Percentiles rank a stretch among this genome's conserved stretches.
phyloP scores from a whole-genome alignment of 108 stramenopile species.

The Asterionellopsis glacialis region DNA sequence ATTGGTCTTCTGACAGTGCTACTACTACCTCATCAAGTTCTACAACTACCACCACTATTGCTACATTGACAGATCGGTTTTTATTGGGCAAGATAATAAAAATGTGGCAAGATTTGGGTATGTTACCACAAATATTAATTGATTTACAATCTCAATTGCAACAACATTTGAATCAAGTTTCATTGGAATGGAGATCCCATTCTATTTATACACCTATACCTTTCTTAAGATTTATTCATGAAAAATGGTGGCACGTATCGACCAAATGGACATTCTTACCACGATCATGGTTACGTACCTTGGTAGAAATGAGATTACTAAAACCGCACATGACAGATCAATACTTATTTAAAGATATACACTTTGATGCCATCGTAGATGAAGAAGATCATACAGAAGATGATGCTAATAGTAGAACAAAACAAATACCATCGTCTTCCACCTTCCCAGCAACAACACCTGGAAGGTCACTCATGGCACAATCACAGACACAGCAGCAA shows the following conservation, averaged over 20 bases:
- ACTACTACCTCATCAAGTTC: background rate
- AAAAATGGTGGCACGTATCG: background rate
- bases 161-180: constrained; percentile 33
- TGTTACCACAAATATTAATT: constrained; percentile 22
- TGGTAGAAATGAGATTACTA: constrained; percentile 11
- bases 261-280: constrained; percentile 4
- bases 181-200: constrained; percentile 12
- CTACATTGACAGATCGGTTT: too few relatives aligned
- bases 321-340: constrained; percentile 10
- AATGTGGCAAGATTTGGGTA: constrained; percentile 54
- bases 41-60: too few relatives aligned
- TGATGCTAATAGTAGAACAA: background rate
- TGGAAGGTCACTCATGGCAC: too few relatives aligned
- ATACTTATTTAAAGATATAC: background rate
- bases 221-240: constrained; percentile 7
- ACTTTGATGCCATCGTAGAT: too few relatives aligned
- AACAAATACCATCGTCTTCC: too few relatives aligned
- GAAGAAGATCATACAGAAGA: too few relatives aligned
- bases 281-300: constrained; percentile 2
- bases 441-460: too few relatives aligned
- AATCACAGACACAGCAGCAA: too few relatives aligned
- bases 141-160: constrained; percentile 11
- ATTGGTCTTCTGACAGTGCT: constrained; percentile 28
- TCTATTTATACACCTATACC: background rate
- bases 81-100: background rate